Evolutionary conservation across 306 rosid species (phyloP).

Genomic region (Lathyrus aphaca): DNA sequence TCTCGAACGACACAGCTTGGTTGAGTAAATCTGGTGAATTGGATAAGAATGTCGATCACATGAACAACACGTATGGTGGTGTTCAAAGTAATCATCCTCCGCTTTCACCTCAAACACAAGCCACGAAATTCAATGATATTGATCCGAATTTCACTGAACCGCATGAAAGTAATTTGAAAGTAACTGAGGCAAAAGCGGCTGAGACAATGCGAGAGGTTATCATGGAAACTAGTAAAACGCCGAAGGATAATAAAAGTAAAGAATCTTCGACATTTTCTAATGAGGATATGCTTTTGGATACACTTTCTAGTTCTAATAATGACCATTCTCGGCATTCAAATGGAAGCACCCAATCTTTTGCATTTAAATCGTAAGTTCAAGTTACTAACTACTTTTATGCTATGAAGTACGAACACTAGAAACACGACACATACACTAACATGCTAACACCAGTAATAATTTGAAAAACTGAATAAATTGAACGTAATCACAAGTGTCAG

Average conservation of each 20-base stretch:
- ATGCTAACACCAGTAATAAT: too few species aligned
- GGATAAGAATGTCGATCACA: slow-evolving; percentile 7
- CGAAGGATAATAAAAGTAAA: slow-evolving; percentile 1
- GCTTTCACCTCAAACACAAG: background rate
- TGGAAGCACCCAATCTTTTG: slow-evolving; percentile 67
- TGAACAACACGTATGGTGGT: background rate
- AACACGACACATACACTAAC: too few species aligned
- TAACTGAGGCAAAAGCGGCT: slow-evolving; percentile 61
- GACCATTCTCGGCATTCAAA: slow-evolving; percentile 46
- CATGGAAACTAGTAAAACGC: slow-evolving; percentile 48
- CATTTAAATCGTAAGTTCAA: slow-evolving; percentile 67
- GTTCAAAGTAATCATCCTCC: slow-evolving; percentile 19
- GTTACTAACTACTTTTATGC: background rate
- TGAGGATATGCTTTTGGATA: background rate
- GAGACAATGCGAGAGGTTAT: slow-evolving; percentile 79
- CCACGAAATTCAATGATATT: slow-evolving; percentile 32
- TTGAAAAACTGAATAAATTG: too few species aligned
- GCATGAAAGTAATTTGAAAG: slow-evolving; percentile 32
- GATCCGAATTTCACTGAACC: slow-evolving; percentile 25
- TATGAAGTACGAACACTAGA: background rate
- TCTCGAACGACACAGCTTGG: slow-evolving; percentile 57
- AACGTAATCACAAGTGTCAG: too few species aligned
- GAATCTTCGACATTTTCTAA: background rate
- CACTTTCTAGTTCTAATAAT: slow-evolving; percentile 25
- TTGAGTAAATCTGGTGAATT: slow-evolving; percentile 35